phyloP scores from a whole-genome alignment of 306 rosid species.

The Aeschynomene evenia region DNA sequence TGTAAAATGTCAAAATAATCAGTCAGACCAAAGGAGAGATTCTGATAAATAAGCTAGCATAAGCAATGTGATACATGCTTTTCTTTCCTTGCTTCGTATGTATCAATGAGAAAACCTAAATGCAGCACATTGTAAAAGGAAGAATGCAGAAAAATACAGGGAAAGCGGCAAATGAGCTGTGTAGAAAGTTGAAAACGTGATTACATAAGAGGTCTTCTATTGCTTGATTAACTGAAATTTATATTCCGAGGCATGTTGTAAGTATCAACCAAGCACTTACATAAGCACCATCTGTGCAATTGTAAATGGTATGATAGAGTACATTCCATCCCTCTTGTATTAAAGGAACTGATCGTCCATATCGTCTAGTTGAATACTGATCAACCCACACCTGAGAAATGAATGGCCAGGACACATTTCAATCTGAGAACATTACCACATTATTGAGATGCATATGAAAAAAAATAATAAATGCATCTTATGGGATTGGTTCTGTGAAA shows the following conservation, averaged over 20 bases:
- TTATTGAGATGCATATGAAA: background rate
- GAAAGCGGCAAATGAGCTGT: background rate
- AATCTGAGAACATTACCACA: constrained; percentile 5
- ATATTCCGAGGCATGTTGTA: constrained; percentile 13
- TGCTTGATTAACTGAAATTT: constrained; percentile 3
- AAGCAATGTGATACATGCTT: constrained; percentile 4
- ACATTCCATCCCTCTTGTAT: constrained; percentile 77
- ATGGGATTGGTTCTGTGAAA: constrained; percentile 12
- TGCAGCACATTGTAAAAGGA: background rate
- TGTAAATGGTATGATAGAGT: constrained; percentile 73
- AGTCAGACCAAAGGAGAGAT: constrained; percentile 12
- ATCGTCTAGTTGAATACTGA: constrained; percentile 69
- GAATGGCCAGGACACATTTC: constrained; percentile 8
- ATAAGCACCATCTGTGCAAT: constrained; percentile 88
- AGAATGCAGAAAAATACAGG: background rate
- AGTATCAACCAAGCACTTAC: constrained; percentile 55
- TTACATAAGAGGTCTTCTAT: constrained; percentile 3
- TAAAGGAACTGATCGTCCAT: constrained; percentile 64
- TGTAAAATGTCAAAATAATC: background rate
- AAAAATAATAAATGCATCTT: background rate
- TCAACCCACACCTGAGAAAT: constrained; percentile 75
- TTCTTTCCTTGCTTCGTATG: background rate
- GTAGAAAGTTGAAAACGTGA: background rate
- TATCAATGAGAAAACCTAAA: constrained; percentile 9
- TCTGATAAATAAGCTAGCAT: constrained; percentile 9